Percentiles rank a stretch among this genome's conserved stretches.
Conservation (phyloP, 441 rosid genomes). For the Populus hybrid region DNA sequence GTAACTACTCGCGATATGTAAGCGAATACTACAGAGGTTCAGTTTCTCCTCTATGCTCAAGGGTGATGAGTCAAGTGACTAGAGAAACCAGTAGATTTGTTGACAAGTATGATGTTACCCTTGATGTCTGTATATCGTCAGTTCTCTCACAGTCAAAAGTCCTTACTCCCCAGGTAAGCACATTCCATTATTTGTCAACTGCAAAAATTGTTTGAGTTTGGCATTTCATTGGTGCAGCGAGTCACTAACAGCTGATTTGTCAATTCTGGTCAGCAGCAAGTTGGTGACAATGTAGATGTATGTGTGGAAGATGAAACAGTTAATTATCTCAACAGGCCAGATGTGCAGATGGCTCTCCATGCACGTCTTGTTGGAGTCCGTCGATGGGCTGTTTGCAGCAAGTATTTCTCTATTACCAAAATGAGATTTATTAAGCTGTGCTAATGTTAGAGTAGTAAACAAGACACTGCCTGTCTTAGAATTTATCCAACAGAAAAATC, state of each 20-base stretch:
- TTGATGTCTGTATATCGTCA: slow-evolving; percentile 91
- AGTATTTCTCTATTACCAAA: slow-evolving; percentile 42
- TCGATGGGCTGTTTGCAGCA: slow-evolving; percentile 88
- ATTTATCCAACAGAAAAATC: background rate
- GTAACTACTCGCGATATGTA: slow-evolving; percentile 90
- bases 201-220: background rate
- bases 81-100: slow-evolving; percentile 91
- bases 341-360: slow-evolving; percentile 89
- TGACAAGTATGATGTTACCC: slow-evolving; percentile 94
- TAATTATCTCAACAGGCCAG: slow-evolving; percentile 76
- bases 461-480: background rate
- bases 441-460: background rate
- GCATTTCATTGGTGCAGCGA: background rate
- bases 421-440: background rate
- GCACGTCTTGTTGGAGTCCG: slow-evolving; percentile 83
- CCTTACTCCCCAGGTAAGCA: slow-evolving; percentile 63
- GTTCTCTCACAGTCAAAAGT: slow-evolving; percentile 76
- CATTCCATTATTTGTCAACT: background rate
- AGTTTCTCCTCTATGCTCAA: slow-evolving; percentile 73
- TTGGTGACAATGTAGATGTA: slow-evolving; percentile 74
- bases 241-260: background rate
- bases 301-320: slow-evolving; percentile 95
- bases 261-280: slow-evolving; percentile 46
- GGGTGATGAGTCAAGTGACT: slow-evolving; percentile 79
- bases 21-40: slow-evolving; percentile 81